phyloP scores from a whole-genome alignment of 306 rosid species.

The Comarum palustre region DNA sequence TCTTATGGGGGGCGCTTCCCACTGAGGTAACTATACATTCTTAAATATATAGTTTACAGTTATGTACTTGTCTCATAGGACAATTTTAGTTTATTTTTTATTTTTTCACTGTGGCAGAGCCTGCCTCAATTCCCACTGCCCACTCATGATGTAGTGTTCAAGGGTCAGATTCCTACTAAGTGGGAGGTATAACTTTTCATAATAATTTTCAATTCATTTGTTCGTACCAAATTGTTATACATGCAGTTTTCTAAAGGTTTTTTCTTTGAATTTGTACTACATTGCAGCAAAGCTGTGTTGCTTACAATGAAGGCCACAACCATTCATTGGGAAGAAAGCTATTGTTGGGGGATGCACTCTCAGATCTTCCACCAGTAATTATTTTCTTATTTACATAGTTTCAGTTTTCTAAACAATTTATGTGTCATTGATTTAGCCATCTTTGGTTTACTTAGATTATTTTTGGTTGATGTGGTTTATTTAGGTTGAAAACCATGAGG shows the following conservation, averaged over 20 bases:
- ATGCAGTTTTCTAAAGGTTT: not conserved
- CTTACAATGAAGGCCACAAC: constrained; percentile 42
- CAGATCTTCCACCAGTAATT: constrained; percentile 67
- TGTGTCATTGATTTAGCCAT: not conserved
- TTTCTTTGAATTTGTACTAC: not conserved
- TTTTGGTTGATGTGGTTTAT: not conserved
- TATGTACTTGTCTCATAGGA: not conserved
- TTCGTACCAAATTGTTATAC: not conserved
- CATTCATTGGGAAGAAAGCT: constrained; percentile 45
- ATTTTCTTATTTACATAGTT: not conserved
- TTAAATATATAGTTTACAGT: not conserved
- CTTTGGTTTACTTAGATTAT: constrained; percentile 34
- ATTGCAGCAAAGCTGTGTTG: constrained; percentile 56
- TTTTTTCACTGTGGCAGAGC: constrained; percentile 37
- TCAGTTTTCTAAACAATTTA: not conserved
- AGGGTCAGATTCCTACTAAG: constrained; percentile 63
- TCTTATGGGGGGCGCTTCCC: constrained; percentile 76
- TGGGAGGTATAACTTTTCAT: constrained; percentile 51
- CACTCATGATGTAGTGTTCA: constrained; percentile 64
- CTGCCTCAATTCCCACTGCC: constrained; percentile 84
- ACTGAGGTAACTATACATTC: constrained; percentile 34
- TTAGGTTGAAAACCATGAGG: constrained; percentile 56
- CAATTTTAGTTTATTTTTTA: not conserved
- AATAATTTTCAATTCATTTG: not conserved
- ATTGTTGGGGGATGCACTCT: constrained; percentile 59